Evolutionary conservation across 208 protist genomes (phyloP), one percentile per base, ranked within the genome.

Genomic region (Phytomonas sp.): DNA sequence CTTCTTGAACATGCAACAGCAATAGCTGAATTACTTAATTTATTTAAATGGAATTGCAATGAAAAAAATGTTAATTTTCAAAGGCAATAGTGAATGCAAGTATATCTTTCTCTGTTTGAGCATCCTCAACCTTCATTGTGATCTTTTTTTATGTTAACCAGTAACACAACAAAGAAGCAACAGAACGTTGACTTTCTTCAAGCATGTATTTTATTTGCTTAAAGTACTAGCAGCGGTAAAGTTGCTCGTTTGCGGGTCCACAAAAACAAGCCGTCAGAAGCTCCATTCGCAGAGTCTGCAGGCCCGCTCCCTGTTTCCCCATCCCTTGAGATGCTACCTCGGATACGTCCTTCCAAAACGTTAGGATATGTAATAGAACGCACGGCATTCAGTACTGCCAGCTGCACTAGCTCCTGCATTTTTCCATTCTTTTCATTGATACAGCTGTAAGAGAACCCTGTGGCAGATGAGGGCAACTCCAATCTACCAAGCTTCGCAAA

Each of bases 351-450:
- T 28, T 75, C 78, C 36, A 94, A 23, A 5, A 91, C 89, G 26
- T 78, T 75, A 4, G 89, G 89, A 63, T 92, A 91, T 36, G 85
- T 91, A 53, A 94, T 81, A 8, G 76, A 81, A 40, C 79, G 51
- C 2, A 92, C 53, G 8, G 82, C 72, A 13, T 76, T 75, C 2
- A 66, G 81, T 56, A 94, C 77, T 26, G 85, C 85, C 56, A 89
- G 67, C 36, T 86, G 71, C 37, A 89, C 80, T 53, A 94, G 76
- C 65, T 92, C 85, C 74, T 92, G 77, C 62, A 92, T 68, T 61
- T 94, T 94, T 34, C 87, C 84, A 56, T 87, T 91, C 4, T 62
- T 30, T 33, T 78, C 80, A 33, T 76, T 66, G 28, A 83, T 60
- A 56, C 75, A 62, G 3, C 40, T 51, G 13, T 51, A 17, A 51